Conservation (phyloP, 768 basidiomycete genomes). For the Arthromyces matolae region DNA sequence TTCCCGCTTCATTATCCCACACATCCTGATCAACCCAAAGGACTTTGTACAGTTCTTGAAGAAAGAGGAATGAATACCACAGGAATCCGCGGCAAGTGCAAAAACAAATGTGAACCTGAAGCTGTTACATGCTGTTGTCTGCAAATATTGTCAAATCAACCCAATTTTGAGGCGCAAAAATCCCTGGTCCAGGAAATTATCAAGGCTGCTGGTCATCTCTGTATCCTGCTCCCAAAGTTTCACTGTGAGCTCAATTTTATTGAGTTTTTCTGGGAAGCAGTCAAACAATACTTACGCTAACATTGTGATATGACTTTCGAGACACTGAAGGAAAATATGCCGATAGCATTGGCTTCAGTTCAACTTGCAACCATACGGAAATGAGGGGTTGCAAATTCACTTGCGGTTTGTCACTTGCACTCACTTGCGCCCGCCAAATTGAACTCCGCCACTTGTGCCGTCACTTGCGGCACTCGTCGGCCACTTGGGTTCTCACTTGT, state of each 20-base stretch:
- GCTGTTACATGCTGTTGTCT: conserved; percentile 15
- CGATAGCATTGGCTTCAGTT: neutral
- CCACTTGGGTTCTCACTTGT: too few relatives aligned
- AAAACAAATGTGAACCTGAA: conserved; percentile 7
- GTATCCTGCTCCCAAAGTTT: conserved; percentile 8
- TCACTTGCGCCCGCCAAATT: too few relatives aligned
- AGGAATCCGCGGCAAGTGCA: conserved; percentile 6
- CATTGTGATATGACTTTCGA: neutral
- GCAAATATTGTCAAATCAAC: conserved; percentile 16
- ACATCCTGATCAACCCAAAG: conserved; percentile 23
- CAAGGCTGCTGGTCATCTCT: conserved; percentile 18
- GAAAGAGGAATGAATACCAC: neutral
- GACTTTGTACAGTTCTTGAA: conserved; percentile 18
- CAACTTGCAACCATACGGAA: neutral
- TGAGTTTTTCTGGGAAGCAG: too few relatives aligned
- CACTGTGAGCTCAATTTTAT: too few relatives aligned
- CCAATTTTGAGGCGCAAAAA: conserved; percentile 19
- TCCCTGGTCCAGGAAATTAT: conserved; percentile 23
- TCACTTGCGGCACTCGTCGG: too few relatives aligned
- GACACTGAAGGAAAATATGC: conserved; percentile 2
- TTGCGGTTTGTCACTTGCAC: too few relatives aligned
- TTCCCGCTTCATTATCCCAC: conserved; percentile 31
- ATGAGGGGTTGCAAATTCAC: too few relatives aligned
- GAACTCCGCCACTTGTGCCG: too few relatives aligned
- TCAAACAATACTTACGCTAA: neutral